Evolutionary conservation across 208 protist species (phyloP).

Genomic region (Strigomonas oncopelti): DNA sequence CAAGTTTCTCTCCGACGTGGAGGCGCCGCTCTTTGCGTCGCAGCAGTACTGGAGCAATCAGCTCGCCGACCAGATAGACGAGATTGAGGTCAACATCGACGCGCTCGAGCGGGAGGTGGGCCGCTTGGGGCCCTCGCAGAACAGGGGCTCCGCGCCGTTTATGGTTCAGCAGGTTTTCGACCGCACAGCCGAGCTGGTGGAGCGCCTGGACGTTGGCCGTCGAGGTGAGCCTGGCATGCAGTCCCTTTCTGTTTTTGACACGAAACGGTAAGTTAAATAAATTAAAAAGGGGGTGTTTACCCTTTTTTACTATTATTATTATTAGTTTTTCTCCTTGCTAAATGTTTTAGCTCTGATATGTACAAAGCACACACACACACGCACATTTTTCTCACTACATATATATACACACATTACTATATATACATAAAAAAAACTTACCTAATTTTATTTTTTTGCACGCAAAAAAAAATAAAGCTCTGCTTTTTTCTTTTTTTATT

Average conservation of each 20-base stretch:
- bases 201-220: conserved; percentile 22
- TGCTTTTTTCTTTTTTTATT: neutral
- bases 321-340: no score
- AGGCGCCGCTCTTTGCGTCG: neutral
- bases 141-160: neutral
- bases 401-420: no score
- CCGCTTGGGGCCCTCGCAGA: conserved; percentile 4
- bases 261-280: neutral
- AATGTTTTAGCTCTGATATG: no score
- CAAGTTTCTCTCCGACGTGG: conserved; percentile 6
- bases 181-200: conserved; percentile 29
- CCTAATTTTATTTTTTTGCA: no score
- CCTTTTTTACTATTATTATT: neutral
- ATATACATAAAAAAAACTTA: no score
- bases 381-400: no score
- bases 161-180: conserved; percentile 2
- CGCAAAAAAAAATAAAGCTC: neutral
- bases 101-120: conserved; percentile 10
- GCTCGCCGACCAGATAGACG: conserved; percentile 6
- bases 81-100: conserved; percentile 11
- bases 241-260: neutral
- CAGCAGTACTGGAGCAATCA: conserved; percentile 7
- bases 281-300: no score
- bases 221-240: neutral
- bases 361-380: no score